phyloP scores from a whole-genome alignment of 768 basidiomycete species.

The Tylopilus cervinicoccineus region DNA sequence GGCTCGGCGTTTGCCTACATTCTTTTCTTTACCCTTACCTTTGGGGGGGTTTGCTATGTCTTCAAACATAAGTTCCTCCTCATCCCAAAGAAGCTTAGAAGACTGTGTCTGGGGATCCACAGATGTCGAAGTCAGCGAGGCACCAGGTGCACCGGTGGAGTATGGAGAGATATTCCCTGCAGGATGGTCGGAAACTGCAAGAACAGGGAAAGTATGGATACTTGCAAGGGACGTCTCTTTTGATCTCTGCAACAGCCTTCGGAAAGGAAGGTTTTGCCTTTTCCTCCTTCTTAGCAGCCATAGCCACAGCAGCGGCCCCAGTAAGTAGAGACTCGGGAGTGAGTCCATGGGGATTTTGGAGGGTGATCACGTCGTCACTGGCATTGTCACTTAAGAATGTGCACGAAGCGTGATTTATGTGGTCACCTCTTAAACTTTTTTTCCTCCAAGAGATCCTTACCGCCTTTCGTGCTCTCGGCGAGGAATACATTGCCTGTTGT shows the following conservation, averaged over 20 bases:
- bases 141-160: conserved; percentile 85
- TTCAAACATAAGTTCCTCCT: conserved; percentile 99
- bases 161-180: conserved; percentile 90
- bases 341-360: conserved; percentile 87
- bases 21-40: conserved; percentile 91
- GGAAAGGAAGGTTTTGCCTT: conserved; percentile 26
- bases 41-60: conserved; percentile 76
- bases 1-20: conserved; percentile 84
- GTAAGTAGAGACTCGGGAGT: conserved; percentile 50
- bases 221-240: conserved; percentile 66
- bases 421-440: conserved; percentile 76
- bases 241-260: conserved; percentile 38
- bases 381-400: not conserved
- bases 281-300: conserved; percentile 34
- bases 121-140: conserved; percentile 91
- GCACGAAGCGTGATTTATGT: not conserved
- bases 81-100: conserved; percentile 92
- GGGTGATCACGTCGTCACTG: conserved; percentile 86
- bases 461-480: conserved; percentile 84
- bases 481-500: conserved; percentile 92
- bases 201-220: not conserved
- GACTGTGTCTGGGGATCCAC: conserved; percentile 65
- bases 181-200: conserved; percentile 1
- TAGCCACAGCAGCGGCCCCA: conserved; percentile 24
- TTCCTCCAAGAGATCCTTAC: conserved; percentile 83